phyloP scores from a whole-genome alignment of 2,329 filamentous ascomycete species.

The Paecilomyces dactylethromorphus region DNA sequence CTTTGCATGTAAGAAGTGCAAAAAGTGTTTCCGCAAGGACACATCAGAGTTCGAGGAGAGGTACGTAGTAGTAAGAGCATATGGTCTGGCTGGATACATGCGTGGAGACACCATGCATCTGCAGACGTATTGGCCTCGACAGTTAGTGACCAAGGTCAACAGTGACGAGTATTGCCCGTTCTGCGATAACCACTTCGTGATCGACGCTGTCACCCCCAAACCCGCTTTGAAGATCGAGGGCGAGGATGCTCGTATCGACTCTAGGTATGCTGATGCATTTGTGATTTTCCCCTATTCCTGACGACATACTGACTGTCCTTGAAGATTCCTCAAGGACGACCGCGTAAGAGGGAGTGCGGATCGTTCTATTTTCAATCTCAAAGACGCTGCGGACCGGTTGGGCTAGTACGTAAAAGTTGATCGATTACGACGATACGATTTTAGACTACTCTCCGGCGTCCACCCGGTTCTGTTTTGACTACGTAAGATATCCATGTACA shows the following conservation, averaged over 20 bases:
- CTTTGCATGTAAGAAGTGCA: slow-evolving; percentile 98
- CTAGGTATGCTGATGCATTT: slow-evolving; percentile 41
- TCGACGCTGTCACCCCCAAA: slow-evolving; percentile 81
- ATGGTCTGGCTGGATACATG: background rate
- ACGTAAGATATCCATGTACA: background rate
- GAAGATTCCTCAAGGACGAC: slow-evolving; percentile 84
- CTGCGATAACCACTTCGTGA: slow-evolving; percentile 96
- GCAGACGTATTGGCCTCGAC: background rate
- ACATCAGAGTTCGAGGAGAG: slow-evolving; percentile 84
- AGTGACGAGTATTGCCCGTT: slow-evolving; percentile 97
- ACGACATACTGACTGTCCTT: background rate
- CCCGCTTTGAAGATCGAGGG: slow-evolving; percentile 80
- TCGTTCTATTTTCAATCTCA: slow-evolving; percentile 68
- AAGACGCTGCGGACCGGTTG: slow-evolving; percentile 66
- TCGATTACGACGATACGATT: slow-evolving; percentile 19
- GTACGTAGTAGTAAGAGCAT: slow-evolving; percentile 22
- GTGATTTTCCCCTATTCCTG: background rate
- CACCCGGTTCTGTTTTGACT: background rate
- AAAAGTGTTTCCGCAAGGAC: slow-evolving; percentile 95
- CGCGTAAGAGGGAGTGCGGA: slow-evolving; percentile 56
- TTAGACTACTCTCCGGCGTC: background rate
- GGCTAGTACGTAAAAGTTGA: slow-evolving; percentile 47
- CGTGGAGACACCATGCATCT: background rate
- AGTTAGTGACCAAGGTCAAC: background rate
- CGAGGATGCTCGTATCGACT: slow-evolving; percentile 79